These are phyloP conservation scores for Pyracantha coccinea DNA, from an alignment of 331 rosid genomes.

Conservation along the genomic window DNA sequence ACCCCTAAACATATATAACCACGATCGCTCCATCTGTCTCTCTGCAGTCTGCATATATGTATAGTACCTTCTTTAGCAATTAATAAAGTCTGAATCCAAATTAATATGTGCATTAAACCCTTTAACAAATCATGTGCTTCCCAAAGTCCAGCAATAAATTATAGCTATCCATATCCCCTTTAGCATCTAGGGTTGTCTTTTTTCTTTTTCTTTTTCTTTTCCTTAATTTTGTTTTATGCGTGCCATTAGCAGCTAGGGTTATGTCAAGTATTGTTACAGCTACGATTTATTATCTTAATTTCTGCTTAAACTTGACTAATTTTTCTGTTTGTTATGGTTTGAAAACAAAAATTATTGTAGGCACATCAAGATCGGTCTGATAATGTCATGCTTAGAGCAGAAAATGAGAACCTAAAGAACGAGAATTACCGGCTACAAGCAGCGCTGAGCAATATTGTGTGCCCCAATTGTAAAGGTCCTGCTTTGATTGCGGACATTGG, in stretches of 20 bases:
- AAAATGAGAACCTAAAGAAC: slow-evolving; percentile 66
- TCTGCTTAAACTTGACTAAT: neutral
- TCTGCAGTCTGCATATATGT: neutral
- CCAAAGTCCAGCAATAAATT: neutral
- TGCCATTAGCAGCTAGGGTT: neutral
- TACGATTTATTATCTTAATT: neutral
- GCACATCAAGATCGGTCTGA: slow-evolving; percentile 94
- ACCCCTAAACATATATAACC: neutral
- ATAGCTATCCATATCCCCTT: neutral
- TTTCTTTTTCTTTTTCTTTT: no score
- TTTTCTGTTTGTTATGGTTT: neutral
- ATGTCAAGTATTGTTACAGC: neutral
- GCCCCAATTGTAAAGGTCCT: slow-evolving; percentile 89
- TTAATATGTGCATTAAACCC: neutral
- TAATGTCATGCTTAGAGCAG: slow-evolving; percentile 70
- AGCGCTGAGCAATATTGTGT: slow-evolving; percentile 55
- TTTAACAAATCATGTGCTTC: neutral
- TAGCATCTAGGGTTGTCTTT: neutral
- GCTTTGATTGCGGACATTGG: slow-evolving; percentile 59
- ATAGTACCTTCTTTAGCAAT: neutral
- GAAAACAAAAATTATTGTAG: slow-evolving; percentile 21
- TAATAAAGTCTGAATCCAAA: neutral
- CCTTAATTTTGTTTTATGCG: neutral
- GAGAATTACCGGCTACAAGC: slow-evolving; percentile 73
- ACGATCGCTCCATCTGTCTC: neutral